These are phyloP conservation scores for Phenoliferia sp. DNA, from an alignment of 1,284 basidiomycete genomes.

Conservation along the genomic window DNA sequence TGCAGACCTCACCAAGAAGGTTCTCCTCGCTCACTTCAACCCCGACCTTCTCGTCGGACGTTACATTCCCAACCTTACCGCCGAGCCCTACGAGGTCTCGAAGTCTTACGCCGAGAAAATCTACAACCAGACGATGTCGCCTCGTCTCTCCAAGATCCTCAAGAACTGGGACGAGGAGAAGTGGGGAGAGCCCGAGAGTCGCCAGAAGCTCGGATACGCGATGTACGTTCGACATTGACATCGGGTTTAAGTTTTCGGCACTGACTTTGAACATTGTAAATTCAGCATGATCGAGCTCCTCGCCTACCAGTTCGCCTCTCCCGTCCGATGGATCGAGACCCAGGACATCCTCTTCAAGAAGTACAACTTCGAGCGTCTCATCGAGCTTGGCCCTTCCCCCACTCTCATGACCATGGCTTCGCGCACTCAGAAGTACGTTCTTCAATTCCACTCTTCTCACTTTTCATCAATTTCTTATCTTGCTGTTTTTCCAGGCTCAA, in stretches of 20 bases:
- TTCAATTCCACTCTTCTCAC: neutral
- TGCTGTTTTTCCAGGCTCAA: slow-evolving; percentile 73
- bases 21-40: slow-evolving; percentile 82
- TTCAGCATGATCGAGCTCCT: slow-evolving; percentile 77
- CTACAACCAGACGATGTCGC: slow-evolving; percentile 74
- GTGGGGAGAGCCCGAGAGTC: slow-evolving; percentile 75
- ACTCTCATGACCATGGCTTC: slow-evolving; percentile 95
- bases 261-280: neutral
- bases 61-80: slow-evolving; percentile 96
- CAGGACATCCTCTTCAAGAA: slow-evolving; percentile 87
- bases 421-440: slow-evolving; percentile 54
- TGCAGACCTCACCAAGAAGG: slow-evolving; percentile 93
- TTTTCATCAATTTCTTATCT: neutral
- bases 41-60: slow-evolving; percentile 87
- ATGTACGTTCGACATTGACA: slow-evolving; percentile 51
- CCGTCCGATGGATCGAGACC: slow-evolving; percentile 97
- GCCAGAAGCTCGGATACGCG: slow-evolving; percentile 88
- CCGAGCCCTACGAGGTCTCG: slow-evolving; percentile 85
- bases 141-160: slow-evolving; percentile 82
- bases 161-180: slow-evolving; percentile 88
- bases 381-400: slow-evolving; percentile 94
- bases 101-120: slow-evolving; percentile 90
- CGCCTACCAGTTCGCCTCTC: slow-evolving; percentile 84
- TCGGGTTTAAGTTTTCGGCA: too few species aligned
- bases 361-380: slow-evolving; percentile 88